Evolutionary conservation across 371 early-diverging fungal genomes (phyloP), one percentile per base, ranked within the genome.

Genomic region (Saksenaea vasiformis): DNA sequence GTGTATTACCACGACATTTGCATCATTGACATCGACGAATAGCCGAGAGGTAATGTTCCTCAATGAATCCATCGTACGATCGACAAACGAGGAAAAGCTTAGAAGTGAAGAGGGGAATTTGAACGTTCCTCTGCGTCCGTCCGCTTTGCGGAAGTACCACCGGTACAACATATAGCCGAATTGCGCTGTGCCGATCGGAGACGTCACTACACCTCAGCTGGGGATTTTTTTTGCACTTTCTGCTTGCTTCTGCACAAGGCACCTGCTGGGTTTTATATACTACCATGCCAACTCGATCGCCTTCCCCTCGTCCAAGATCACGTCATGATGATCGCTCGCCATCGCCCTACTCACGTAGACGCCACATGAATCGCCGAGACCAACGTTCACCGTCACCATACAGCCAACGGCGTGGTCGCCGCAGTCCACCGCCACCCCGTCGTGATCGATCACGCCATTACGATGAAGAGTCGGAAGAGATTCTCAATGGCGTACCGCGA

Each of bases 21-120:
- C 60, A 58, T 78, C 78, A 54, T 78, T 71, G 27, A 65, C 62
- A 62, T 81, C 81, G 47, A 69, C 65, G 66, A 81, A 81, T 15
- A 81, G 44, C 38, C 75, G 74, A 64, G 76, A 69, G 65, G 76
- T 74, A 9, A 80, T 74, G 43, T 68, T 74, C 61, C 81, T 62
- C 31, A 81, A 58, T 9, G 78, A 71, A 53, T 81, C 81, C 81
- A 81, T 81, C 19, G 43, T 31, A 31, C 31, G 31, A 31, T 31
- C 31, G 31, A 31, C 31, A 31, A 7, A 31, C 31, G 31, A 31
- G 7, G 7, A 7, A 31, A 31, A 7, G 7, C 7, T 31, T 31
- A 31, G 31, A 31, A 31, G 31, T 7, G 7, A 31, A 31, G 31
- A n/a, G 31, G 7, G 31, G 31, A 31, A 7, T 4, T 31, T 7